Conservation (phyloP, 192 early-diverging fungal species). For the Geranomyces variabilis region DNA sequence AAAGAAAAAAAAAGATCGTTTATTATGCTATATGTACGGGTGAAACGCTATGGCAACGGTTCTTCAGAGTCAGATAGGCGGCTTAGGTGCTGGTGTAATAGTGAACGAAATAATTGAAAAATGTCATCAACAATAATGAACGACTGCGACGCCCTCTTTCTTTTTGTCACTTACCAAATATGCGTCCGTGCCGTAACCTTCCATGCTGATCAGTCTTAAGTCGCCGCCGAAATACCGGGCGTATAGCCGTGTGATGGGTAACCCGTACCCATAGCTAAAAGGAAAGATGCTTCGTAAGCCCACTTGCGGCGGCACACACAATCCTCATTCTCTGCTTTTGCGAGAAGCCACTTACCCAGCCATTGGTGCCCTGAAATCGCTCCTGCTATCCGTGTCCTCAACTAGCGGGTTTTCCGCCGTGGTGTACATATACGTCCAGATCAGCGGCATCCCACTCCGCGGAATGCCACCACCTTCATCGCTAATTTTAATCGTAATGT, state of each 20-base stretch:
- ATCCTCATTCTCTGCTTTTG: too few relatives aligned
- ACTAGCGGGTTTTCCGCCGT: constrained; percentile 54
- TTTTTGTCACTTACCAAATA: constrained; percentile 54
- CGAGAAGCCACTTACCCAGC: constrained; percentile 55
- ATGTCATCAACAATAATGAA: too few relatives aligned
- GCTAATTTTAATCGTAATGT: constrained; percentile 95
- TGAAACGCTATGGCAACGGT: constrained; percentile 10
- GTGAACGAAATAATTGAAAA: too few relatives aligned
- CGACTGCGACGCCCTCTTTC: too few relatives aligned
- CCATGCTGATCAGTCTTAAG: constrained; percentile 91
- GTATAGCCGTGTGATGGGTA: constrained; percentile 89
- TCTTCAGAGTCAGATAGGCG: background rate
- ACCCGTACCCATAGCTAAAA: constrained; percentile 92
- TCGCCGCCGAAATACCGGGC: constrained; percentile 97
- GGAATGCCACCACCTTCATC: constrained; percentile 96
- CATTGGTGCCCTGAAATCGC: constrained; percentile 57
- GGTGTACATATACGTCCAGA: constrained; percentile 92
- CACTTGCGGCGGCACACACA: too few relatives aligned
- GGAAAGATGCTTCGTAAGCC: too few relatives aligned
- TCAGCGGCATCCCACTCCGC: constrained; percentile 81
- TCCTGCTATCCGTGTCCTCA: constrained; percentile 31
- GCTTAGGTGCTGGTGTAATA: constrained; percentile 5
- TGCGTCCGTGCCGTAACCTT: constrained; percentile 91
- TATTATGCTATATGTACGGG: too few relatives aligned
- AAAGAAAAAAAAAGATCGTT: too few relatives aligned